Evolutionary conservation across 139 green algal genomes (phyloP).

Genomic region (Haematococcus lacustris): DNA sequence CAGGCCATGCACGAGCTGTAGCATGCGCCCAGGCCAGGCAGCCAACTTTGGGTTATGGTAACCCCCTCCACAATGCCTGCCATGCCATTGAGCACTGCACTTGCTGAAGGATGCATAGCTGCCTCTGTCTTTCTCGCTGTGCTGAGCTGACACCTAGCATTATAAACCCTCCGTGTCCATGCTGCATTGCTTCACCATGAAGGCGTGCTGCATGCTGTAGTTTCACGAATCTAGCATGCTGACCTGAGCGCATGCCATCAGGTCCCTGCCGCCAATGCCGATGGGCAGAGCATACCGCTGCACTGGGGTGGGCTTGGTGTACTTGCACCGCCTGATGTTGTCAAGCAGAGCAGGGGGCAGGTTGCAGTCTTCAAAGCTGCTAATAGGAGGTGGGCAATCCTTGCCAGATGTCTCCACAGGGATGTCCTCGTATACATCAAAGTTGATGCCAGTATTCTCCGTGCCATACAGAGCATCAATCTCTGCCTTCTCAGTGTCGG

Average conservation of each 20-base stretch:
- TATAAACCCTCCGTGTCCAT: too few relatives aligned
- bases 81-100: too few relatives aligned
- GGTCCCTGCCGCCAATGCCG: constrained; percentile 81
- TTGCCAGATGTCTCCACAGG: constrained; percentile 87
- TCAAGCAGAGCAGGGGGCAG: constrained; percentile 64
- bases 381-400: constrained; percentile 72
- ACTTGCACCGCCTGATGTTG: constrained; percentile 95
- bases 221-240: too few relatives aligned
- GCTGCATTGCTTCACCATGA: too few relatives aligned
- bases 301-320: constrained; percentile 95
- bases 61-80: too few relatives aligned
- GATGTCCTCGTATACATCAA: constrained; percentile 97
- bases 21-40: too few relatives aligned
- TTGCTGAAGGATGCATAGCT: too few relatives aligned
- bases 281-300: constrained; percentile 97
- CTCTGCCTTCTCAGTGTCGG: constrained; percentile 51
- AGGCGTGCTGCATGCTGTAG: too few relatives aligned
- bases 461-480: constrained; percentile 33
- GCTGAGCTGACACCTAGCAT: too few relatives aligned
- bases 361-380: constrained; percentile 80
- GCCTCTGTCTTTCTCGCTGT: too few relatives aligned
- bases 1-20: too few relatives aligned
- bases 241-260: constrained; percentile 91
- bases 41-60: too few relatives aligned
- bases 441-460: constrained; percentile 98